Conservation (phyloP, 1,284 basidiomycete genomes). For the Ustilago xerochloae region DNA sequence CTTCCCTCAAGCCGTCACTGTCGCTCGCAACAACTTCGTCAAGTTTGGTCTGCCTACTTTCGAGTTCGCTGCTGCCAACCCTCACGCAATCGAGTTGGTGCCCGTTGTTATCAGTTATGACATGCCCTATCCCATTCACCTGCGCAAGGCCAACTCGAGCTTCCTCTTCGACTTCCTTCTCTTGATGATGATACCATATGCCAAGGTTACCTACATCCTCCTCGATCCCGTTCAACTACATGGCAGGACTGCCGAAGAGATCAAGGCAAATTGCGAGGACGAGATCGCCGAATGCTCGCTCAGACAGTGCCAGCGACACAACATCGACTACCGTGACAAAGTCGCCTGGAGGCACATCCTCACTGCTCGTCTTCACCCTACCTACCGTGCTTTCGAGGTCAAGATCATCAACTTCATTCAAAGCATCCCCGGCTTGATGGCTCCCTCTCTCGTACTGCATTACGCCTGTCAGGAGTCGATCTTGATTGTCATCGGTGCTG, state of each 20-base stretch:
- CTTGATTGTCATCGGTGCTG: slow-evolving; percentile 19
- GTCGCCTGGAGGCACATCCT: slow-evolving; percentile 29
- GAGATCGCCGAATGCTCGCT: slow-evolving; percentile 31
- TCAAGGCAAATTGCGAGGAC: slow-evolving; percentile 18
- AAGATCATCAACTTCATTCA: slow-evolving; percentile 20
- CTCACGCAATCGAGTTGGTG: slow-evolving; percentile 15
- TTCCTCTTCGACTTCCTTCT: slow-evolving; percentile 31
- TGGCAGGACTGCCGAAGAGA: slow-evolving; percentile 20
- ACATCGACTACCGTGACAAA: slow-evolving; percentile 33
- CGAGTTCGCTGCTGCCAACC: slow-evolving; percentile 22
- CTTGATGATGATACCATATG: slow-evolving; percentile 31
- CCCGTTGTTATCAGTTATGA: slow-evolving; percentile 30
- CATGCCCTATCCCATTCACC: slow-evolving; percentile 32
- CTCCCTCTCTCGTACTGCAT: slow-evolving; percentile 19
- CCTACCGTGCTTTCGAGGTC: slow-evolving; percentile 23
- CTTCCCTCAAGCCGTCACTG: slow-evolving; percentile 29
- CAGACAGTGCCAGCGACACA: slow-evolving; percentile 21
- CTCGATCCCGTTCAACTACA: slow-evolving; percentile 20
- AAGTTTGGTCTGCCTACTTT: slow-evolving; percentile 23
- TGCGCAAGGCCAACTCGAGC: slow-evolving; percentile 33
- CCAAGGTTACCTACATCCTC: slow-evolving; percentile 24
- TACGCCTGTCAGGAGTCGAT: slow-evolving; percentile 20
- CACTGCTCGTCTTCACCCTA: slow-evolving; percentile 22
- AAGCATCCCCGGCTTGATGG: slow-evolving; percentile 16
- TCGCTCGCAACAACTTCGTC: slow-evolving; percentile 31